Percentiles rank a stretch among this genome's conserved stretches.
Conservation (phyloP, 352 stramenopile species). For the Phytophthora tubulina region DNA sequence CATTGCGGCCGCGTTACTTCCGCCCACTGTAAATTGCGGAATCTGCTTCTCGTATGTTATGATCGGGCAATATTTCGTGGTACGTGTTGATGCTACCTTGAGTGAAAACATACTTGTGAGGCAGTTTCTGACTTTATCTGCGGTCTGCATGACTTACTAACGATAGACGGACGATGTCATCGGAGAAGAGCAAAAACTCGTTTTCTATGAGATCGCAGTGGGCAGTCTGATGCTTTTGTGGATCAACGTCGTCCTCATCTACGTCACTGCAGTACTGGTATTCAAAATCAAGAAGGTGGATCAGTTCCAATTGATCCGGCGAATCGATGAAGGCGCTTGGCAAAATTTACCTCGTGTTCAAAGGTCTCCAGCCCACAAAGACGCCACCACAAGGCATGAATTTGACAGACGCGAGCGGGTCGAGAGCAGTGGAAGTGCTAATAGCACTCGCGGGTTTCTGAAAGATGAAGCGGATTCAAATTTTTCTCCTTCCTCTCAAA, state of each 20-base stretch:
- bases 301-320: slow-evolving; percentile 86
- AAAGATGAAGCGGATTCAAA: slow-evolving; percentile 19
- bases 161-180: slow-evolving; percentile 72
- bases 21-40: slow-evolving; percentile 87
- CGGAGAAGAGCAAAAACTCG: slow-evolving; percentile 82
- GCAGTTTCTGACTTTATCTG: background rate
- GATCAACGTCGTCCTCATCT: slow-evolving; percentile 92
- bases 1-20: slow-evolving; percentile 85
- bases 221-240: slow-evolving; percentile 84
- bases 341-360: slow-evolving; percentile 81
- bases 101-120: background rate
- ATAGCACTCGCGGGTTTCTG: slow-evolving; percentile 42
- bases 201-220: slow-evolving; percentile 90
- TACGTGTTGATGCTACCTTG: slow-evolving; percentile 27
- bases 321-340: slow-evolving; percentile 81
- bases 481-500: slow-evolving; percentile 12
- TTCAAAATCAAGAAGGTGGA: slow-evolving; percentile 92
- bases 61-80: slow-evolving; percentile 87
- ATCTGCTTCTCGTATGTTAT: slow-evolving; percentile 91
- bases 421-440: slow-evolving; percentile 58
- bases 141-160: background rate
- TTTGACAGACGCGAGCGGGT: slow-evolving; percentile 29
- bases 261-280: slow-evolving; percentile 85
- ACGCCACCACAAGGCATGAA: background rate
- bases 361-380: slow-evolving; percentile 56